Percentiles rank a stretch among this genome's conserved stretches.
phyloP scores from a whole-genome alignment of 78 protist species.

The Guillardia theta region DNA sequence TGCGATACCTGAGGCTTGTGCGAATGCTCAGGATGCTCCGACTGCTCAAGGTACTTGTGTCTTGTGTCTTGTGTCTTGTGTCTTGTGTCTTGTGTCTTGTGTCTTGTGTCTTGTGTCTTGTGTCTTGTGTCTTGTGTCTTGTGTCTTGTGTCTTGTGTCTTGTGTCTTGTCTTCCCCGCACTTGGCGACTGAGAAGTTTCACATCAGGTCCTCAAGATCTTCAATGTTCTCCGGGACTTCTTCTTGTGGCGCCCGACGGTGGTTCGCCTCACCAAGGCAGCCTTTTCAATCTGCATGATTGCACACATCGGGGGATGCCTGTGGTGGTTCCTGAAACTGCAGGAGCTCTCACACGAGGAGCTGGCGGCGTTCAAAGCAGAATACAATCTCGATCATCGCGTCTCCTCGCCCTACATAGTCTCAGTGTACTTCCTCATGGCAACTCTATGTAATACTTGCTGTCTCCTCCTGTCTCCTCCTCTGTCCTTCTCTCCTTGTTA shows the following conservation, averaged over 20 bases:
- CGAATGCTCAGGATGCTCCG: not conserved
- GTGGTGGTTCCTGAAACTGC: constrained; percentile 7
- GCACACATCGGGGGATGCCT: not conserved
- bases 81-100: not conserved
- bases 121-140: not conserved
- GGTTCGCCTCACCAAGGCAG: not conserved
- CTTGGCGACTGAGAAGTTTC: not conserved
- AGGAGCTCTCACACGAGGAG: no score
- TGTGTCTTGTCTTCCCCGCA: not conserved
- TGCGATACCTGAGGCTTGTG: not conserved
- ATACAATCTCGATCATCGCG: no score
- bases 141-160: not conserved
- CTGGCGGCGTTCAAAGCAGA: no score
- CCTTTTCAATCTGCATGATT: not conserved
- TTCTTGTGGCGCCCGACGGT: not conserved
- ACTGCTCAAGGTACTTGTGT: not conserved
- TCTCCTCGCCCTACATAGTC: not conserved
- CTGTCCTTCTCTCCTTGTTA: not conserved
- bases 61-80: not conserved
- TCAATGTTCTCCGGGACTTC: not conserved
- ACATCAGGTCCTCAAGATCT: not conserved
- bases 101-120: not conserved
- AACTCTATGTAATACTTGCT: not conserved
- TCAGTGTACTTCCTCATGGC: not conserved
- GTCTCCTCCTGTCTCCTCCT: not conserved